These are phyloP conservation scores for Litsea cubeba DNA, from an alignment of 164 flowering plant species.

Conservation along the genomic window DNA sequence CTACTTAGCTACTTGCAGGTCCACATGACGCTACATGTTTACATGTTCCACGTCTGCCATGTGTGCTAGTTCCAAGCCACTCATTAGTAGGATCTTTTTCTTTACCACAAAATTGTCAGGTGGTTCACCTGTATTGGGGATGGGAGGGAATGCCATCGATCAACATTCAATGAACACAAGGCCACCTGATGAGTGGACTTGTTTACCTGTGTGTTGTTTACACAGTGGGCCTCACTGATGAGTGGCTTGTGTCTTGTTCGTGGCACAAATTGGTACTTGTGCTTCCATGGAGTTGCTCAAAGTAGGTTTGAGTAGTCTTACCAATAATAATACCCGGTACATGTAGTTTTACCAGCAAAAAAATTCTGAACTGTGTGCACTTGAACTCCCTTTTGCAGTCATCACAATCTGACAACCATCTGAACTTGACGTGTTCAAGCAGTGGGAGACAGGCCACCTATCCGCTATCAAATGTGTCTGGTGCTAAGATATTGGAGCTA, in stretches of 20 bases:
- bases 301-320: not conserved
- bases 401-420: slow-evolving; percentile 44
- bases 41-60: not conserved
- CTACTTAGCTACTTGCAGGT: not conserved
- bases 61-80: not conserved
- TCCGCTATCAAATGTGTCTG: slow-evolving; percentile 30
- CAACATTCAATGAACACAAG: not conserved
- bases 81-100: not conserved
- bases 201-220: not conserved
- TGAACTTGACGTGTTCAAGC: slow-evolving; percentile 62
- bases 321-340: not conserved
- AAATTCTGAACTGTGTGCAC: not conserved
- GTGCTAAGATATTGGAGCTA: slow-evolving; percentile 45
- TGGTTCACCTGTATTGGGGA: not conserved
- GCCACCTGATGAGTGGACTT: not conserved
- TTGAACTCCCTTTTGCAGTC: slow-evolving; percentile 46
- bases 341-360: not conserved
- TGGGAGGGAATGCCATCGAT: not conserved
- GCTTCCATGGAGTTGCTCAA: not conserved
- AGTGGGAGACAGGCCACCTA: slow-evolving; percentile 41
- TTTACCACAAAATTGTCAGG: not conserved
- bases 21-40: too few relatives aligned
- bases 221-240: not conserved
- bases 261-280: not conserved
- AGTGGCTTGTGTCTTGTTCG: not conserved